These are phyloP conservation scores for Turnera subulata DNA, from an alignment of 345 rosid species.

Conservation along the genomic window DNA sequence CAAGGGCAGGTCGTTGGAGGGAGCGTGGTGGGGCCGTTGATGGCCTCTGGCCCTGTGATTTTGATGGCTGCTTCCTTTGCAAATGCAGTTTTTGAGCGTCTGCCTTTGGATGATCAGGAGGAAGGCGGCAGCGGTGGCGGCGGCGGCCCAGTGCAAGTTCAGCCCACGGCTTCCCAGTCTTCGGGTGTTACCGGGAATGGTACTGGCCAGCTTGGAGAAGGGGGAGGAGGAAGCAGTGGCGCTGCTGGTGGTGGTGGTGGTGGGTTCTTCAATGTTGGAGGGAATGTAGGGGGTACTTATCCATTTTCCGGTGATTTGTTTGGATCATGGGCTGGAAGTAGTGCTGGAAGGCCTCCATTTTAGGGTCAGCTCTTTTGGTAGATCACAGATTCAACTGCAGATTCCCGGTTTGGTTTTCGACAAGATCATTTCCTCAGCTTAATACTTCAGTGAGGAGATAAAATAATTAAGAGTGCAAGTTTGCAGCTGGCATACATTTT, in stretches of 20 bases:
- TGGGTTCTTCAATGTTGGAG: conserved; percentile 35
- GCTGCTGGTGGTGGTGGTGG: conserved; percentile 21
- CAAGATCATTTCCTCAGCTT: no score
- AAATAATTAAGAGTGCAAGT: no score
- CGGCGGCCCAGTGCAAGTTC: conserved; percentile 40
- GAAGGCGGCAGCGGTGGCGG: no score
- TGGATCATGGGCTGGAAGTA: conserved; percentile 56
- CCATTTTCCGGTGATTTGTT: conserved; percentile 58
- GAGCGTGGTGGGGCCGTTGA: conserved; percentile 54
- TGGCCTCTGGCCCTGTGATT: conserved; percentile 65
- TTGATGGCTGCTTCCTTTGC: conserved; percentile 77
- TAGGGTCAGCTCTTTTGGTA: neutral
- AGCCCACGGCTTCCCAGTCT: conserved; percentile 53
- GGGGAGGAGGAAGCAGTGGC: conserved; percentile 28
- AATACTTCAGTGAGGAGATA: no score
- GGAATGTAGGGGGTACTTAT: conserved; percentile 42
- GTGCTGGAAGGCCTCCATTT: conserved; percentile 48
- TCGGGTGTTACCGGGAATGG: conserved; percentile 54
- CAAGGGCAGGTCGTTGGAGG: conserved; percentile 88
- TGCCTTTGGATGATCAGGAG: no score
- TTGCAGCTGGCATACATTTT: conserved; percentile 1
- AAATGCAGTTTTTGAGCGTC: conserved; percentile 66
- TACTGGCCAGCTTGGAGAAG: conserved; percentile 26
- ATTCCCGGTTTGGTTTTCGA: no score
- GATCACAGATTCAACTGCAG: neutral